Percentiles rank a stretch among this genome's conserved stretches.
phyloP scores from a whole-genome alignment of 352 stramenopile species.

The Phytophthora cactorum region DNA sequence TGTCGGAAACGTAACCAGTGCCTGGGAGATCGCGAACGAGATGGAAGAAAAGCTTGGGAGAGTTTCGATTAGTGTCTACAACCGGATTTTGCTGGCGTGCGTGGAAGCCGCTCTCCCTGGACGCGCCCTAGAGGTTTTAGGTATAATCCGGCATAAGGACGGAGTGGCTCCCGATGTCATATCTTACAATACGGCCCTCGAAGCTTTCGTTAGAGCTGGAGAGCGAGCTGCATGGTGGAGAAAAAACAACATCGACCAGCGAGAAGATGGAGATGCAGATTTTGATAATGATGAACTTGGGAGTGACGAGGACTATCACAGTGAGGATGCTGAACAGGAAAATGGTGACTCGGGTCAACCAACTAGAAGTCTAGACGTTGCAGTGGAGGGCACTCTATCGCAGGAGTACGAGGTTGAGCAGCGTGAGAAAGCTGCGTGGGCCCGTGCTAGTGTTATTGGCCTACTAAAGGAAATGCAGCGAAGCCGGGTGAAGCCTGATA shows the following conservation, averaged over 20 bases:
- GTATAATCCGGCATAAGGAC: constrained; percentile 40
- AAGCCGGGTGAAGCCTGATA: constrained; percentile 39
- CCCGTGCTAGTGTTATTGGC: constrained; percentile 27
- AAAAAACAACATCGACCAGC: constrained; percentile 26
- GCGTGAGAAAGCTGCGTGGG: constrained; percentile 32
- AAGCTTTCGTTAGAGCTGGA: constrained; percentile 48
- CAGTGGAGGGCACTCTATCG: not conserved
- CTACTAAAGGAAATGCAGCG: constrained; percentile 48
- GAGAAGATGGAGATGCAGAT: constrained; percentile 19
- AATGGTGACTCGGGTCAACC: not conserved
- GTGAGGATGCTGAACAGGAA: constrained; percentile 6
- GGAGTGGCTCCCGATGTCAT: constrained; percentile 41
- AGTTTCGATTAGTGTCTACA: constrained; percentile 53
- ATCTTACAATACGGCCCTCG: constrained; percentile 68
- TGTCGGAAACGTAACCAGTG: constrained; percentile 52
- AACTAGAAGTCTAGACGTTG: not conserved
- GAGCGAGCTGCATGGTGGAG: constrained; percentile 28
- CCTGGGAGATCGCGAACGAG: constrained; percentile 42
- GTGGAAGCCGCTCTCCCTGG: constrained; percentile 42
- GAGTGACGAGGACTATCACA: constrained; percentile 8
- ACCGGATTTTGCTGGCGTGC: constrained; percentile 67
- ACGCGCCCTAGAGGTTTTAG: constrained; percentile 50
- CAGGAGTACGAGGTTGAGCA: constrained; percentile 17
- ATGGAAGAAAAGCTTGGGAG: constrained; percentile 56
- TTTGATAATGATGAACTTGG: constrained; percentile 19